phyloP scores from a whole-genome alignment of 2,329 filamentous ascomycete species.

The Pyrenochaeta sp. region DNA sequence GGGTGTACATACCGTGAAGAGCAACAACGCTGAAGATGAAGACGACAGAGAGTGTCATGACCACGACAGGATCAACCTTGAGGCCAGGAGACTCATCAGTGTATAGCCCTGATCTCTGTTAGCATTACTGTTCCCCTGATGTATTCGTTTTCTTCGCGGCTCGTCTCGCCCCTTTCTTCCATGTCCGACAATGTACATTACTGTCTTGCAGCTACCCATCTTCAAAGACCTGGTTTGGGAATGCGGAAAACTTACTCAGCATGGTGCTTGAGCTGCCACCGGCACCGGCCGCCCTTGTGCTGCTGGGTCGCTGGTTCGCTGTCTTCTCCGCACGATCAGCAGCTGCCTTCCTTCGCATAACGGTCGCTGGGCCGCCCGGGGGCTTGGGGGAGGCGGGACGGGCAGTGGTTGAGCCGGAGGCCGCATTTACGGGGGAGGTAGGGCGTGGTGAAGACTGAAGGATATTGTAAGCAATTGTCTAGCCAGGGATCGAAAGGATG shows the following conservation, averaged over 20 bases:
- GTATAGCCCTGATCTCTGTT: conserved; percentile 75
- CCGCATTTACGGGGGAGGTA: conserved; percentile 47
- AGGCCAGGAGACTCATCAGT: conserved; percentile 97
- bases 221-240: too few species aligned
- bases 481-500: background rate
- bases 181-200: background rate
- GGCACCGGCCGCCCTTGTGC: conserved; percentile 90
- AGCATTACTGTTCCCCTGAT: conserved; percentile 18
- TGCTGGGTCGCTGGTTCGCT: conserved; percentile 90
- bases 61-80: conserved; percentile 97
- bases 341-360: conserved; percentile 92
- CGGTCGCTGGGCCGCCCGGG: conserved; percentile 92
- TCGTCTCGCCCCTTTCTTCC: background rate
- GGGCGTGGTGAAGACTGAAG: conserved; percentile 36
- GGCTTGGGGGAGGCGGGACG: conserved; percentile 87
- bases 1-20: conserved; percentile 79
- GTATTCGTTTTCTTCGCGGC: background rate
- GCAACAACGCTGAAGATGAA: conserved; percentile 99
- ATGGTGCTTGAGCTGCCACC: conserved; percentile 98
- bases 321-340: conserved; percentile 98
- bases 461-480: background rate
- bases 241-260: conserved; percentile 84
- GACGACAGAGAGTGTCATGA: conserved; percentile 92
- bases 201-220: too few species aligned
- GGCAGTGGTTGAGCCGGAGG: conserved; percentile 69